Base-by-base conservation (phyloP, 345 rosid species). In the Linum lewisii region DNA sequence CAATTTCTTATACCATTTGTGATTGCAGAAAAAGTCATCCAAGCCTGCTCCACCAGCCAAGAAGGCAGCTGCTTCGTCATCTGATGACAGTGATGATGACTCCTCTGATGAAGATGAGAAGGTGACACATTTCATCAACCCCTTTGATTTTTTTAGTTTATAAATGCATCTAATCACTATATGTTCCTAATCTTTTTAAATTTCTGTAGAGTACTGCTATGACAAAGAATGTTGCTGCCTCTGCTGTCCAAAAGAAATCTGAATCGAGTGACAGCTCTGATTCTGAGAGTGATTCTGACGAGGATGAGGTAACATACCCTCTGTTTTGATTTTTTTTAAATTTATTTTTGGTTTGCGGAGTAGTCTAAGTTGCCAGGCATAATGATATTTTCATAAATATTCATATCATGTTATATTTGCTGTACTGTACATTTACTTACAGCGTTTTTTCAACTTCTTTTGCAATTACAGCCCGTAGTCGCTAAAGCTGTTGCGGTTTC, bases 261-360 rank as follows among this genome's bases (percentile, higher is more conserved):
- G 68, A 73, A 22, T 62, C 71, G 16, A 73, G 63, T 60, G 81
- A 77, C 32, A 62, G 67, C 52, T 73, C 78, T 52, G 81, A 78
- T 4, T 42, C 47, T 15, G 74, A 68, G 49, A 68, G 60, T 29
- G 63, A 63, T 44, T 61, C 60, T 6, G 63, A 42, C 4, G 47
- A 42, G 16, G 66, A 63, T 22, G 21, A 60, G 69, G 73, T 69
- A 11, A 42, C 13, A 34, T 42, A 29, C 34, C 47, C 47, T 11
- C 13, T 42, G 47, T 42, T 11, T 29, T 29, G 0, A 29, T 29
- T 29, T 5, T 29, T 29, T 42, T 14, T 0, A 53, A 5, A 23
- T 24, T 24, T 25, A 1, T 21, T 37, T n/a, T n/a, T 21, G n/a
- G 19, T 20, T 44, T 54, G 15, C 0, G 6, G 19, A 8, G 3